These are phyloP conservation scores for Suillus variegatus DNA, from an alignment of 768 basidiomycete genomes.

Conservation along the genomic window DNA sequence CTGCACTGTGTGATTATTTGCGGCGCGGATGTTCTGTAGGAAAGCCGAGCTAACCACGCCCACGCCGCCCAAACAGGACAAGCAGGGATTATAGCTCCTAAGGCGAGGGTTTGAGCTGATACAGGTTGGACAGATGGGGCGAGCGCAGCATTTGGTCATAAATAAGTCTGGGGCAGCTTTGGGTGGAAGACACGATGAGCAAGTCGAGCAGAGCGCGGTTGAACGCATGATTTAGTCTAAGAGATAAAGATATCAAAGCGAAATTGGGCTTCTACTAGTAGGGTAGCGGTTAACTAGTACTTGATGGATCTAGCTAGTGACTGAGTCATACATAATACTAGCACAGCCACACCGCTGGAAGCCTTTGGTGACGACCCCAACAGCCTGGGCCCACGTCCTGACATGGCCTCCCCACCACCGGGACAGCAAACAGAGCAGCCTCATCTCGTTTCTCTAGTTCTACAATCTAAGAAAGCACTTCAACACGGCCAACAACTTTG, in stretches of 20 bases:
- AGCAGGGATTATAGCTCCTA: slow-evolving; percentile 68
- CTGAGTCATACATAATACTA: background rate
- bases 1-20: slow-evolving; percentile 52
- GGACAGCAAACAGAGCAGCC: slow-evolving; percentile 42
- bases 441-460: slow-evolving; percentile 72
- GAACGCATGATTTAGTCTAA: slow-evolving; percentile 2
- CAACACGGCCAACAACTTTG: slow-evolving; percentile 79
- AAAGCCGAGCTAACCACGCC: slow-evolving; percentile 34
- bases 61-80: slow-evolving; percentile 65
- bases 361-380: background rate
- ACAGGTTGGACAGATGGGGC: slow-evolving; percentile 66
- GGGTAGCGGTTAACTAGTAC: background rate
- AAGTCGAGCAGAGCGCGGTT: slow-evolving; percentile 53
- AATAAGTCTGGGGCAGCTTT: slow-evolving; percentile 33
- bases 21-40: slow-evolving; percentile 6
- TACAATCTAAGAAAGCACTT: slow-evolving; percentile 82
- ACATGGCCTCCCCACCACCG: slow-evolving; percentile 24
- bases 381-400: background rate
- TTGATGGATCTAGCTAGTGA: background rate
- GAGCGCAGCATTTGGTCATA: slow-evolving; percentile 62
- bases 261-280: background rate
- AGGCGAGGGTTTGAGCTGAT: slow-evolving; percentile 61
- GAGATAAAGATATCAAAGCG: background rate
- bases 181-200: slow-evolving; percentile 59
- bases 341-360: slow-evolving; percentile 7